Conservation (phyloP, 192 early-diverging fungal genomes). For the Pilaira anomala region DNA sequence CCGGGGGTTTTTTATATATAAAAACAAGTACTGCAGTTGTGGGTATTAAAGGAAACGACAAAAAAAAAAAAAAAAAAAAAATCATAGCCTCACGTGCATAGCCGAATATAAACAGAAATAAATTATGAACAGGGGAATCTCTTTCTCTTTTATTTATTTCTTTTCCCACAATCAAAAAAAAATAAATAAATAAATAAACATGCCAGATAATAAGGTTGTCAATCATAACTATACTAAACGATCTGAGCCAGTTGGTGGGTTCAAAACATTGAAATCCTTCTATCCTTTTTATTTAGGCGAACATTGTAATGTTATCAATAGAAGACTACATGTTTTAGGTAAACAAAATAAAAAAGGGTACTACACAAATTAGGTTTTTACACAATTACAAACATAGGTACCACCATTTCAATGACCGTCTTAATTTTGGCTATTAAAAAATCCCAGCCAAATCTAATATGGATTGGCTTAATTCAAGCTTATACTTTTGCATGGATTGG, state of each 20-base stretch:
- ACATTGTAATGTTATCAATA: conserved; percentile 49
- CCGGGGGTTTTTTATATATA: no score
- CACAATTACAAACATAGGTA: background rate
- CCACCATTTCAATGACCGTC: conserved; percentile 17
- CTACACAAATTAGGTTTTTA: background rate
- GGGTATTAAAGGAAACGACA: no score
- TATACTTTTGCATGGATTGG: conserved; percentile 69
- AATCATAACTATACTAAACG: conserved; percentile 49
- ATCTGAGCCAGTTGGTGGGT: conserved; percentile 38
- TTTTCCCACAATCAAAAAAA: background rate
- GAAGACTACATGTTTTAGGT: conserved; percentile 56
- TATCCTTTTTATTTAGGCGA: conserved; percentile 70
- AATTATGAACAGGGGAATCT: background rate
- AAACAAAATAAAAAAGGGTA: conserved; percentile 16
- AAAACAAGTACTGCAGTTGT: no score
- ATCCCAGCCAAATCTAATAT: conserved; percentile 31
- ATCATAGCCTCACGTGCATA: no score
- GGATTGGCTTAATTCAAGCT: conserved; percentile 38
- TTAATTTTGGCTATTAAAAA: conserved; percentile 24
- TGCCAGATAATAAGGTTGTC: conserved; percentile 32
- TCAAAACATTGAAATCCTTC: conserved; percentile 55
- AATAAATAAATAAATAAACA: background rate
- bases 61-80: no score
- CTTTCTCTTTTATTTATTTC: conserved; percentile 6
- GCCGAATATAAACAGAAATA: no score